Conservation (phyloP, 2,329 filamentous ascomycete species). For the Metarhizium anisopliae region DNA sequence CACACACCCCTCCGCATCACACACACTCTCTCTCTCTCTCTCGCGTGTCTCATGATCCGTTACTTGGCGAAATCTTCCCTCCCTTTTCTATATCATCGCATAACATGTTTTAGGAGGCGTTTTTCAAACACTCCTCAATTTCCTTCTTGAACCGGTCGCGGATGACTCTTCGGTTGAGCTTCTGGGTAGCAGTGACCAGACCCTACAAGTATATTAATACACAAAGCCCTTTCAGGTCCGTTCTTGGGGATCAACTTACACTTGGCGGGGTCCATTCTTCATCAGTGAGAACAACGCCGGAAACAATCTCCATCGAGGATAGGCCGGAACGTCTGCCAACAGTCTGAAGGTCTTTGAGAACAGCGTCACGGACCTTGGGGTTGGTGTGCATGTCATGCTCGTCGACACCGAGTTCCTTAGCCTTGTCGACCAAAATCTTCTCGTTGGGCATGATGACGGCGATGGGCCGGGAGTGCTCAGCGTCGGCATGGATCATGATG, state of each 20-base stretch:
- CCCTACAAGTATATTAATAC: slow-evolving; percentile 30
- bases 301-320: slow-evolving; percentile 62
- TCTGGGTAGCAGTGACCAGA: slow-evolving; percentile 52
- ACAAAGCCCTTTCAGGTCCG: background rate
- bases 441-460: slow-evolving; percentile 69
- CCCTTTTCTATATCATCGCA: background rate
- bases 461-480: slow-evolving; percentile 66
- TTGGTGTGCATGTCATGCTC: slow-evolving; percentile 61
- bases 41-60: background rate
- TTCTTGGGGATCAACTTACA: slow-evolving; percentile 44
- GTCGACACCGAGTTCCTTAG: slow-evolving; percentile 51
- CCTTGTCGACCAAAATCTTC: slow-evolving; percentile 51
- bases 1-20: background rate
- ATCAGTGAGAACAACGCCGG: slow-evolving; percentile 68
- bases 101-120: background rate
- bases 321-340: slow-evolving; percentile 59
- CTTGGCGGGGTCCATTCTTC: slow-evolving; percentile 84
- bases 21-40: background rate
- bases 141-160: slow-evolving; percentile 41
- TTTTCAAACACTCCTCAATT: slow-evolving; percentile 35
- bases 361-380: slow-evolving; percentile 50
- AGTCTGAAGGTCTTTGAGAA: slow-evolving; percentile 59
- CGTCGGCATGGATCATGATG: slow-evolving; percentile 77
- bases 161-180: slow-evolving; percentile 46
- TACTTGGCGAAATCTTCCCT: background rate